These are phyloP conservation scores for Malassezia slooffiae DNA, from an alignment of 1,284 basidiomycete species.

Conservation along the genomic window DNA sequence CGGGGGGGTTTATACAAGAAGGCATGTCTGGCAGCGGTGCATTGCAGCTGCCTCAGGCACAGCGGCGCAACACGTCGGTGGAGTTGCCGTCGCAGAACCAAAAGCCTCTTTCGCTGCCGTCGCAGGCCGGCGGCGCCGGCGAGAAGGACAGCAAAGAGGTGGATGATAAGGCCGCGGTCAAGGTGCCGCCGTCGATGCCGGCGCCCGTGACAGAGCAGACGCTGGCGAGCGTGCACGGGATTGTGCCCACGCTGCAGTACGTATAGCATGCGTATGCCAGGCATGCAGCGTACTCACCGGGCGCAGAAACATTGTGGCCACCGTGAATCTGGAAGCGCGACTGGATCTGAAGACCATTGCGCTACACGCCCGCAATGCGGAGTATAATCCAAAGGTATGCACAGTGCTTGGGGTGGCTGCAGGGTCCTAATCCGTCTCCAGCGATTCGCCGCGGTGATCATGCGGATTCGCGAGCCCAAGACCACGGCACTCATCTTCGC, in stretches of 20 bases:
- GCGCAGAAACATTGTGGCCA: slow-evolving; percentile 85
- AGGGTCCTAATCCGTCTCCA: slow-evolving; percentile 50
- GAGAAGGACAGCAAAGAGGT: not conserved
- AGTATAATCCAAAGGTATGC: slow-evolving; percentile 93
- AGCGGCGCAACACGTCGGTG: slow-evolving; percentile 2
- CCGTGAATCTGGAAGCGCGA: slow-evolving; percentile 93
- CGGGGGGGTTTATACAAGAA: not conserved
- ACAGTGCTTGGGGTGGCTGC: not conserved
- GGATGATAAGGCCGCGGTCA: slow-evolving; percentile 9
- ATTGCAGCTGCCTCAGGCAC: slow-evolving; percentile 15
- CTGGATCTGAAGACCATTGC: slow-evolving; percentile 98
- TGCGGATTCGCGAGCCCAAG: slow-evolving; percentile 99
- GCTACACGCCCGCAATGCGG: slow-evolving; percentile 91
- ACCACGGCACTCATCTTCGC: slow-evolving; percentile 99
- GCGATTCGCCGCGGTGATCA: slow-evolving; percentile 99
- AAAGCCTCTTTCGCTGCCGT: slow-evolving; percentile 9
- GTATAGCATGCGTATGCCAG: slow-evolving; percentile 17
- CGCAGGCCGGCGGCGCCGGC: not conserved
- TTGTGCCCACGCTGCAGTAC: slow-evolving; percentile 48
- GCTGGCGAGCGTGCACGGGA: slow-evolving; percentile 44
- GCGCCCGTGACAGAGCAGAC: slow-evolving; percentile 25
- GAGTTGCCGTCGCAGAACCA: slow-evolving; percentile 1
- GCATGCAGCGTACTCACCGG: not conserved
- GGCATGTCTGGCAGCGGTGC: slow-evolving; percentile 9
- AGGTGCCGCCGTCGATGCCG: slow-evolving; percentile 8